Evolutionary conservation across 371 early-diverging fungal species (phyloP), one percentile per base, ranked within the genome.

Genomic region (Catenaria anguillulae): DNA sequence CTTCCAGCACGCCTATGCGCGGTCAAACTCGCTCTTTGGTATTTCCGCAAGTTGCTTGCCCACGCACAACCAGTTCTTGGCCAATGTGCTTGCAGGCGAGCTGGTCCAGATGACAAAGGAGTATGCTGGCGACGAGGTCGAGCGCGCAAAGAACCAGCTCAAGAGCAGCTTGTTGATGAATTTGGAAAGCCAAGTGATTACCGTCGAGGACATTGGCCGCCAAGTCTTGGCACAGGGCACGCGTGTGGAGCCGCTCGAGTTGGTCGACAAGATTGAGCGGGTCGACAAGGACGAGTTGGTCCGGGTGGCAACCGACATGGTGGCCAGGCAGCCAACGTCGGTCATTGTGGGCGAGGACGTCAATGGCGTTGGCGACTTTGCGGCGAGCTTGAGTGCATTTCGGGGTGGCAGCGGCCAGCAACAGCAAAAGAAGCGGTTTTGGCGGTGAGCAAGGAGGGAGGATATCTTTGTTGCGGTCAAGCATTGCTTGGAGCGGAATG

Each of bases 111-210:
- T 92, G 36, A 83, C 89, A 0, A 68, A 80, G n/a, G 67, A 62
- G 15, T 55, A 68, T 24, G 31, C 66, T 1, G 55, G n/a, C 33
- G 66, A 64, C 1, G 94, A 93, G 66, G 72, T 97, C 33, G 71
- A 74, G 1, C 78, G 97, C 23, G 95, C 97, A 40, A 95, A 95
- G 72, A 95, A 95, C 77, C 93, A 93, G 72, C 80, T 97, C 52
- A 90, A 91, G 73, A 84, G 85, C 54, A 87, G 84, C 36, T 70
- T 97, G 54, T 74, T 97, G 48, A 95, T 97, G 95, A 88, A 85
- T 58, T 77, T 97, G 21, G 97, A 97, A 67, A 84, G 84, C 68
- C 81, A 90, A 56, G 79, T 88, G 79, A 89, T 95, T 0, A 87
- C 92, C 72, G 76, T 95, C 4, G 97, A 95, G 71, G 97, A 97